phyloP scores from a whole-genome alignment of 2,329 filamentous ascomycete genomes.

The Cadophora malorum region DNA sequence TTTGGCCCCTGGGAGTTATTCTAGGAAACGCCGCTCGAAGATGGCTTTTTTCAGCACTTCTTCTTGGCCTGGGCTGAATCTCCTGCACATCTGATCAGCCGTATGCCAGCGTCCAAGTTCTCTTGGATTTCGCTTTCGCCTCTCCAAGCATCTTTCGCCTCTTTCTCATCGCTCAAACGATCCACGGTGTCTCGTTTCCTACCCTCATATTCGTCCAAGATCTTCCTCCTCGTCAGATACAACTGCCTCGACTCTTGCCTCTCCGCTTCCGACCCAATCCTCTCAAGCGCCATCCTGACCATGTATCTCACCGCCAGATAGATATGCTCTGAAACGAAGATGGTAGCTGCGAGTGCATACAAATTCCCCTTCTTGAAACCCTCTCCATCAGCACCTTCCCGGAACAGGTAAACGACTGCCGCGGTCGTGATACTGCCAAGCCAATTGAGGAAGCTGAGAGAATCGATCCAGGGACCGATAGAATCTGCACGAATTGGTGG shows the following conservation, averaged over 20 bases:
- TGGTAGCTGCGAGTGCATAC: constrained; percentile 69
- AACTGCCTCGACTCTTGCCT: not conserved
- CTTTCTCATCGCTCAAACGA: not conserved
- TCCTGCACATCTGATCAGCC: not conserved
- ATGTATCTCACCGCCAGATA: constrained; percentile 78
- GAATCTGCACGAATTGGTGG: constrained; percentile 88
- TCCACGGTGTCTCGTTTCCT: not conserved
- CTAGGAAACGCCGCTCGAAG: not conserved
- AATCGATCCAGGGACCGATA: constrained; percentile 89
- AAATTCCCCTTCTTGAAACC: constrained; percentile 67
- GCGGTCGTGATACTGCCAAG: constrained; percentile 85
- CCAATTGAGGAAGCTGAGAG: constrained; percentile 87
- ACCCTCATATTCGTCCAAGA: not conserved
- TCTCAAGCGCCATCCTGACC: constrained; percentile 74
- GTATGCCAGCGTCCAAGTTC: not conserved
- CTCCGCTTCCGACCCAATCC: constrained; percentile 57
- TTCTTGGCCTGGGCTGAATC: constrained; percentile 2
- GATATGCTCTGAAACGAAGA: constrained; percentile 85
- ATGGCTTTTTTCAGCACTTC: not conserved
- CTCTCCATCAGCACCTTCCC: constrained; percentile 53
- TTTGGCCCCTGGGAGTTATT: not conserved
- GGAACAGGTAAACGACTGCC: constrained; percentile 88
- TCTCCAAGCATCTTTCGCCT: not conserved
- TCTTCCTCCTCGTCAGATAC: constrained; percentile 14
- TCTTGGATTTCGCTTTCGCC: not conserved